Base-by-base conservation (phyloP, 2,329 filamentous ascomycete species). In the Pestalotiopsis sp. region DNA sequence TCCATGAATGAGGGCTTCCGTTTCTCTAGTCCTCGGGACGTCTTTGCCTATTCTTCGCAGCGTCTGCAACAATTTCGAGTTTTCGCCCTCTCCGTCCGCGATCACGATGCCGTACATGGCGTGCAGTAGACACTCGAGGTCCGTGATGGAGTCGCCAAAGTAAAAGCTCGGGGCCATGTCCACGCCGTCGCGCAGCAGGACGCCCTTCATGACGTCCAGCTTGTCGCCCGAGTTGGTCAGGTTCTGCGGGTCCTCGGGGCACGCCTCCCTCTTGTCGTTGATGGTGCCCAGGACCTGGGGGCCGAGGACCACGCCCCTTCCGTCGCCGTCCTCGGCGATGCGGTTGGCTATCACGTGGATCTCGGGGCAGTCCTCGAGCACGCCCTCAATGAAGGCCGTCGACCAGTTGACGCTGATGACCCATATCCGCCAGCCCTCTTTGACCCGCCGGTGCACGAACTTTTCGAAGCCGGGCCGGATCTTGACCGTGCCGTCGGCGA, bases 61-160 rank as follows among this genome's bases (percentile, higher is more conserved):
- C 11, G 75, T 77, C 70, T 67, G 66, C 64, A 75, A 68, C 58
- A 75, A 67, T 44, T 69, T 68, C 40, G 77, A 76, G 14, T 73
- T 70, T n/a, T 77, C 77, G 17, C 77, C 72, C 20, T 77, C 77
- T 17, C 77, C 72, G 48, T 81, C 73, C 1, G 82, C 79, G 52
- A 89, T 79, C 56, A 85, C 81, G 24, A 88, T 76, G 3, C 86
- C 87, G 40, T 70, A 60, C 5, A 78, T 76, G 1, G 74, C 76
- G 24, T 75, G 73, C 3, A 87, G 70, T 48, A 89, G 75, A 68
- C 86, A 89, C 72, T 84, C 82, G 67, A 89, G 75, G 73, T 89
- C 87, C 1, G 86, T 88, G 1, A 81, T 81, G 35, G 86, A 88
- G 73, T 89, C 87, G 7, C 87, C 87, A 73, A 88, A 83, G 76